Evolutionary conservation across 73 alveolate genomes (phyloP).

Genomic region (Uronychia setigera): DNA sequence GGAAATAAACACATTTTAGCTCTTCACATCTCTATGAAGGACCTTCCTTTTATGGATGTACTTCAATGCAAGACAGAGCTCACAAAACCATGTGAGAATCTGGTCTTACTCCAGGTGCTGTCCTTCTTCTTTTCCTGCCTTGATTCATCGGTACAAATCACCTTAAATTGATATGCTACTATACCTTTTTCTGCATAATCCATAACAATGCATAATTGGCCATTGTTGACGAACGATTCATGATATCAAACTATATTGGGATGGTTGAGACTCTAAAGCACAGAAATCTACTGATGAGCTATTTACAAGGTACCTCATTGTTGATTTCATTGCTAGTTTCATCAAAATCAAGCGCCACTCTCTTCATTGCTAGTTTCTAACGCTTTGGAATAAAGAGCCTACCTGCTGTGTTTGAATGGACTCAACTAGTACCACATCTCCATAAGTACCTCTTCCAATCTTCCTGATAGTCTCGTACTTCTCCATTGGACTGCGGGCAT

Average conservation of each 20-base stretch:
- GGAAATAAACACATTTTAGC: conserved; percentile 68
- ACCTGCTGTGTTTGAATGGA: neutral
- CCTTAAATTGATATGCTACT: conserved; percentile 8
- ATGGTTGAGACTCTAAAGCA: conserved; percentile 62
- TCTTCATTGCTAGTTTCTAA: conserved; percentile 74
- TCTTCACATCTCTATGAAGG: conserved; percentile 79
- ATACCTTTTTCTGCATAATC: conserved; percentile 79
- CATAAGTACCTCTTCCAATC: conserved; percentile 72
- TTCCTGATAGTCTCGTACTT: conserved; percentile 49
- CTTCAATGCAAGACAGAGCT: conserved; percentile 70
- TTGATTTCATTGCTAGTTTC: conserved; percentile 30
- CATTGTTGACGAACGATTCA: conserved; percentile 64
- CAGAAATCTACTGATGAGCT: conserved; percentile 12
- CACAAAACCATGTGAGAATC: conserved; percentile 64
- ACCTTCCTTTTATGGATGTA: conserved; percentile 74
- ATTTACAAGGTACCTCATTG: conserved; percentile 53
- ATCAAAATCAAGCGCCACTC: conserved; percentile 64
- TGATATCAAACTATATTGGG: conserved; percentile 68
- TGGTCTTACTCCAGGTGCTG: conserved; percentile 20
- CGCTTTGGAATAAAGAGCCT: neutral
- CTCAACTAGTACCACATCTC: conserved; percentile 64
- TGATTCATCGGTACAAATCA: conserved; percentile 41
- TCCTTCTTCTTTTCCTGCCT: conserved; percentile 8
- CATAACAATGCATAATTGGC: conserved; percentile 70
- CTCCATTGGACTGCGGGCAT: conserved; percentile 49